phyloP scores from a whole-genome alignment of 2,329 filamentous ascomycete genomes.

The Fusarium setosum region DNA sequence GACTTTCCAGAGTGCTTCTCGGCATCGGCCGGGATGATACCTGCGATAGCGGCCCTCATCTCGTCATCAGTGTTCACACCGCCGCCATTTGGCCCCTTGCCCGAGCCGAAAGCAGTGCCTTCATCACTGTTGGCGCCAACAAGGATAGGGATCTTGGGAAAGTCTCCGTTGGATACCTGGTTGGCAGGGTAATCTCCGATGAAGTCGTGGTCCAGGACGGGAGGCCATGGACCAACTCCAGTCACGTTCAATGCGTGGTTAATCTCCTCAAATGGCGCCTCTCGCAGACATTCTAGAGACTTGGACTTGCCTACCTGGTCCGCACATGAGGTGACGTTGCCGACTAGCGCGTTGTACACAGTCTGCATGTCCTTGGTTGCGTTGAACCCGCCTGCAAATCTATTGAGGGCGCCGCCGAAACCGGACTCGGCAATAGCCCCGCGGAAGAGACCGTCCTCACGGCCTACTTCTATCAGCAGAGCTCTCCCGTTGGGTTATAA shows the following conservation, averaged over 20 bases:
- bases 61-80: conserved; percentile 45
- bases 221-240: conserved; percentile 29
- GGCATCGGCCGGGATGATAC: conserved; percentile 13
- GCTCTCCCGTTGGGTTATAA: too few species aligned
- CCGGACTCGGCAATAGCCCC: conserved; percentile 62
- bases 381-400: conserved; percentile 44
- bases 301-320: conserved; percentile 33
- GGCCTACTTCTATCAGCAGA: conserved; percentile 35
- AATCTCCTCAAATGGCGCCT: conserved; percentile 44
- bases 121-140: conserved; percentile 51
- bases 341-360: conserved; percentile 44
- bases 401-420: conserved; percentile 47
- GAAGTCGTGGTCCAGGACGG: conserved; percentile 51
- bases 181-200: conserved; percentile 45
- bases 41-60: conserved; percentile 30
- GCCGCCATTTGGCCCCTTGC: conserved; percentile 24
- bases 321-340: conserved; percentile 38
- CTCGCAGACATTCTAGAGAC: conserved; percentile 44
- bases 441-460: conserved; percentile 63
- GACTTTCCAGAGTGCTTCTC: conserved; percentile 36
- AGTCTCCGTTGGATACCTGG: conserved; percentile 46
- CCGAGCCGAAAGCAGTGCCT: conserved; percentile 40
- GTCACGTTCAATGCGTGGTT: conserved; percentile 27
- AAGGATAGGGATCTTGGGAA: conserved; percentile 49
- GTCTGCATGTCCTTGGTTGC: conserved; percentile 42